Percentiles rank a stretch among this genome's conserved stretches.
Evolutionary conservation across 2,329 filamentous ascomycete genomes (phyloP).

Genomic region (Ceratocystis cubensis): DNA sequence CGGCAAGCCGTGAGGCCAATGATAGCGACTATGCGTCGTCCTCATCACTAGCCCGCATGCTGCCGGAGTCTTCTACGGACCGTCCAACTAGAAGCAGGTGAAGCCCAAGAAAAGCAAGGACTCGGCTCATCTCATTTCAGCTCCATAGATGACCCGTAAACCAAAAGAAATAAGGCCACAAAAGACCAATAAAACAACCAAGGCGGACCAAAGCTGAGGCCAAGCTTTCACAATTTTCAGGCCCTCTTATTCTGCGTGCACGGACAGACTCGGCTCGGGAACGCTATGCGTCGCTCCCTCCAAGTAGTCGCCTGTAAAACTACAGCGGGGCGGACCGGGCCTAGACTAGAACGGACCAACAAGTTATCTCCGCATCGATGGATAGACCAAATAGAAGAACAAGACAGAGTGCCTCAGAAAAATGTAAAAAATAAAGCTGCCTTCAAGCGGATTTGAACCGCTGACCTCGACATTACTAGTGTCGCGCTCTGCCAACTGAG

Average conservation of each 20-base stretch:
- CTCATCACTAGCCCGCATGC: not conserved
- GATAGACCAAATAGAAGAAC: not conserved
- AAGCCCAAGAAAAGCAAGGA: not conserved
- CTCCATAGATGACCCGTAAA: not conserved
- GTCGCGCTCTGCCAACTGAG: constrained; percentile 22
- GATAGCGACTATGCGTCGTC: not conserved
- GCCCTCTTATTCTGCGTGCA: not conserved
- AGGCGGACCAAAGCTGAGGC: not conserved
- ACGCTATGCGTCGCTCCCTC: not conserved
- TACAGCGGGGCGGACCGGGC: not conserved
- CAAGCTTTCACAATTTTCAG: too few relatives aligned
- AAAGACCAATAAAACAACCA: not conserved
- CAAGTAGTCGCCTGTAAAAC: not conserved
- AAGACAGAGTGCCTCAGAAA: not conserved
- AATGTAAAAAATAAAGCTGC: constrained; percentile 11
- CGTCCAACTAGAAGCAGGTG: not conserved
- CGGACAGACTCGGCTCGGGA: not conserved
- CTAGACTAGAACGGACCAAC: not conserved
- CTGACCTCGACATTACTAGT: constrained; percentile 22
- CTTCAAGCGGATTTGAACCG: constrained; percentile 22
- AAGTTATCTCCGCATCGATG: not conserved
- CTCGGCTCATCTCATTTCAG: not conserved
- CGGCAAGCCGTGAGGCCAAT: not conserved
- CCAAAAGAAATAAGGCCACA: not conserved
- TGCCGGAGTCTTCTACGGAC: not conserved